Evolutionary conservation across 1,284 basidiomycete species (phyloP).

Genomic region (Puccinia brachypodii): DNA sequence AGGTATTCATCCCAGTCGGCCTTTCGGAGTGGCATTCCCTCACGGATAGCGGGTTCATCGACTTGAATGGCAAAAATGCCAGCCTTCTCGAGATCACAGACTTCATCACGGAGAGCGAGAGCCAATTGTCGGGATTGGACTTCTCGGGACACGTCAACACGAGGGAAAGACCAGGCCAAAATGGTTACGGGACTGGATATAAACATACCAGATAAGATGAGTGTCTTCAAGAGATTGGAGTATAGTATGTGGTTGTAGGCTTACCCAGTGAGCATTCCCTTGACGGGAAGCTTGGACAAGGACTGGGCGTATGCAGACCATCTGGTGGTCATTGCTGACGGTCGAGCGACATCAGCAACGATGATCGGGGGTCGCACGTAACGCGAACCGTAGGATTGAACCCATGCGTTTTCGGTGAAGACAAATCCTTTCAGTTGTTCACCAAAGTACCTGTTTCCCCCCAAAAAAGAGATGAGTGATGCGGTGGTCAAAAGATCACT

Average conservation of each 20-base stretch:
- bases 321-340: slow-evolving; percentile 89
- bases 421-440: slow-evolving; percentile 94
- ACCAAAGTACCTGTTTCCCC: slow-evolving; percentile 83
- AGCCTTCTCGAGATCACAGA: slow-evolving; percentile 93
- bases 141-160: slow-evolving; percentile 94
- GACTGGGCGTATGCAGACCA: slow-evolving; percentile 98
- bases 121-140: slow-evolving; percentile 98
- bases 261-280: slow-evolving; percentile 73
- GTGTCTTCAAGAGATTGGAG: slow-evolving; percentile 64
- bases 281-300: slow-evolving; percentile 91
- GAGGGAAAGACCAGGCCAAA: slow-evolving; percentile 99
- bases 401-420: slow-evolving; percentile 99
- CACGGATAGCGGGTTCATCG: slow-evolving; percentile 98
- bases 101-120: slow-evolving; percentile 96
- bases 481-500: neutral
- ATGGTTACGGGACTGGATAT: slow-evolving; percentile 62
- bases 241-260: neutral
- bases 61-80: slow-evolving; percentile 99
- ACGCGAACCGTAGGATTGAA: slow-evolving; percentile 90
- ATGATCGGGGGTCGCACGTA: slow-evolving; percentile 99
- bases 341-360: slow-evolving; percentile 95
- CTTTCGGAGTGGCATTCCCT: slow-evolving; percentile 90
- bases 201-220: neutral
- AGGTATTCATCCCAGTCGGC: slow-evolving; percentile 93
- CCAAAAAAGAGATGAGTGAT: slow-evolving; percentile 48